Evolutionary conservation across 2,329 filamentous ascomycete species (phyloP).

Genomic region (Cladosporium sp.): DNA sequence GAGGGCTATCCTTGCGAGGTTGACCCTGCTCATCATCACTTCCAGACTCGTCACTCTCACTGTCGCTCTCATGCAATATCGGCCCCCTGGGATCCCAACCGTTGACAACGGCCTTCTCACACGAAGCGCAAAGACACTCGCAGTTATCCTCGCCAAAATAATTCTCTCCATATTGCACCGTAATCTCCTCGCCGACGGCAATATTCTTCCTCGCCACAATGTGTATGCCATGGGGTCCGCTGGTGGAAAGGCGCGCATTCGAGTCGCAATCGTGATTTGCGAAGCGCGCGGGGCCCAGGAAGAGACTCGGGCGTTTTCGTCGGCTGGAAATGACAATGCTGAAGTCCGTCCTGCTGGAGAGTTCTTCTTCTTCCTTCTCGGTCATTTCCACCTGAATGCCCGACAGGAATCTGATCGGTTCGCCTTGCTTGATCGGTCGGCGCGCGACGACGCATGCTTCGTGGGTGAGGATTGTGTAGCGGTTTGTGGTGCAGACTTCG

Average conservation of each 20-base stretch:
- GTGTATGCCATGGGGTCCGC: constrained; percentile 80
- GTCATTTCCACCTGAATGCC: constrained; percentile 92
- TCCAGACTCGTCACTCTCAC: constrained; percentile 33
- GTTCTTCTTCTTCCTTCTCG: constrained; percentile 77
- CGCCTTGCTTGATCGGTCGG: constrained; percentile 70
- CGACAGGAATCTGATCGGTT: constrained; percentile 83
- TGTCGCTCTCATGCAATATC: constrained; percentile 28
- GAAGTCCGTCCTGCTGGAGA: constrained; percentile 88
- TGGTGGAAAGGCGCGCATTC: constrained; percentile 82
- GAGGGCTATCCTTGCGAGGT: no score
- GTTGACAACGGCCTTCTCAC: constrained; percentile 69
- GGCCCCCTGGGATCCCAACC: constrained; percentile 64
- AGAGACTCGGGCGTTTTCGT: constrained; percentile 84
- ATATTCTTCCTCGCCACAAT: constrained; percentile 82
- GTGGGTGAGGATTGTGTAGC: constrained; percentile 85
- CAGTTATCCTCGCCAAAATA: constrained; percentile 96
- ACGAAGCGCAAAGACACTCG: constrained; percentile 87
- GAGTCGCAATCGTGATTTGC: constrained; percentile 96
- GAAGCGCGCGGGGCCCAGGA: constrained; percentile 91
- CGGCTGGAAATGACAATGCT: constrained; percentile 93
- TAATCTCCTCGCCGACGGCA: constrained; percentile 85
- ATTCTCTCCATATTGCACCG: constrained; percentile 89
- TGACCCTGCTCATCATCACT: constrained; percentile 25
- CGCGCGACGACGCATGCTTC: constrained; percentile 85
- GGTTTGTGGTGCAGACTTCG: constrained; percentile 88